Conservation (phyloP, 2,329 filamentous ascomycete genomes). For the Pseudogymnoascus sp. region DNA sequence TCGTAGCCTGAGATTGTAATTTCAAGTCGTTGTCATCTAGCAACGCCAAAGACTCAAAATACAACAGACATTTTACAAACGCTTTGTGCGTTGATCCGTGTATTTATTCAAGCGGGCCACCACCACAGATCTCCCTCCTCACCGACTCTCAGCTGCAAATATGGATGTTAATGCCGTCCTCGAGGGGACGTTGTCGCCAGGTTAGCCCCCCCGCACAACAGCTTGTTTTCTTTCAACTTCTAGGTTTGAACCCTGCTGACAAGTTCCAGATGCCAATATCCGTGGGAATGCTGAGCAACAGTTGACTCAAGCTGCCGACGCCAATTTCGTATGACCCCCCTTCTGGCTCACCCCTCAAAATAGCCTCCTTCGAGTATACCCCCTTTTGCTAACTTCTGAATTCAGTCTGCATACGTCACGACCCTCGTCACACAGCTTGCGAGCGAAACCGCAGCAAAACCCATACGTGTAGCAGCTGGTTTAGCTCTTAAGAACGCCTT, state of each 20-base stretch:
- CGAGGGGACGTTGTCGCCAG: constrained; percentile 89
- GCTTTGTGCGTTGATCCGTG: constrained; percentile 10
- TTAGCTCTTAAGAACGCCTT: constrained; percentile 98
- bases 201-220: constrained; percentile 44
- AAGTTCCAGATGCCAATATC: constrained; percentile 66
- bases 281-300: constrained; percentile 91
- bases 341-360: constrained; percentile 27
- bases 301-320: constrained; percentile 83
- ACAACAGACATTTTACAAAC: constrained; percentile 10
- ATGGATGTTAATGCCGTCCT: constrained; percentile 99
- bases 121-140: constrained; percentile 3
- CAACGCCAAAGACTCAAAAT: constrained; percentile 7
- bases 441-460: constrained; percentile 73
- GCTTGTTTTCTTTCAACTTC: constrained; percentile 12
- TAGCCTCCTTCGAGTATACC: constrained; percentile 15
- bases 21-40: constrained; percentile 12
- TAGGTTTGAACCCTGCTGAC: constrained; percentile 27
- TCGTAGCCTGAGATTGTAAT: constrained; percentile 10
- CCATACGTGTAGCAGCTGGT: constrained; percentile 89
- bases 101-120: constrained; percentile 8
- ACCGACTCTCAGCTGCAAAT: constrained; percentile 34
- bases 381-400: constrained; percentile 16
- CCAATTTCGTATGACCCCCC: constrained; percentile 72
- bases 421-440: constrained; percentile 90
- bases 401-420: constrained; percentile 80